Evolutionary conservation across 2,329 filamentous ascomycete genomes (phyloP), one percentile per base, ranked within the genome.

Genomic region (Claviceps fusiformis): DNA sequence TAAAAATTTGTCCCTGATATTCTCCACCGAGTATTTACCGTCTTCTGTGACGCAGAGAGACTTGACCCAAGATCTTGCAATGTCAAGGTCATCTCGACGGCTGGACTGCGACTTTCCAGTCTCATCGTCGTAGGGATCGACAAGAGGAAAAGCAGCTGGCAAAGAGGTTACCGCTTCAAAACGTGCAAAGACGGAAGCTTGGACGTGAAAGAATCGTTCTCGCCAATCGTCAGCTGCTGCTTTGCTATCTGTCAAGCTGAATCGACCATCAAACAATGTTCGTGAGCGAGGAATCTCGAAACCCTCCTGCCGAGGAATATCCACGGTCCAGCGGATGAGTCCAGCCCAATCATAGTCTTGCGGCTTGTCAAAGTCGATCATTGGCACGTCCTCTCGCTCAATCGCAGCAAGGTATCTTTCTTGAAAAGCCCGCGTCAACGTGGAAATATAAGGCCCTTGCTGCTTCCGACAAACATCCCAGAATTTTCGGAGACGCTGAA

Each of bases 281-380:
- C 74, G 71, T 1, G 73, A 73, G 3, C 65, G 63, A 1, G 81
- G 81, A 2, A 85, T 71, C 27, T 73, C 65, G 39, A 76, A 62
- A 0, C 72, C 72, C 54, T 75, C 70, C 35, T 73, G 68, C 0
- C 70, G 70, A 29, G 74, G 68, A 4, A 80, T 77, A 27, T 75
- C 72, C 59, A 81, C 71, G 1, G 83, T 77, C 87, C 87, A 92
- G 41, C 77, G 73, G 50, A 90, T 77, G 6, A 91, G 67, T 5
- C 66, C 68, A 10, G 73, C 69, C 86, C 87, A 90, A 63, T 91
- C 83, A 57, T 88, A 89, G 1, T 76, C 75, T 44, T 77, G 66
- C 0, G 82, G 74, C 49, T 85, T 70, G 52, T 86, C 75, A 59
- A 80, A 87, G 64, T 89, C 73, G 24, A 91, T 73, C 2, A 73